A percentile compares a stretch with the other conserved stretches of the same genome.
Conservation (phyloP, 441 rosid species). For the Mallotus japonicus region DNA sequence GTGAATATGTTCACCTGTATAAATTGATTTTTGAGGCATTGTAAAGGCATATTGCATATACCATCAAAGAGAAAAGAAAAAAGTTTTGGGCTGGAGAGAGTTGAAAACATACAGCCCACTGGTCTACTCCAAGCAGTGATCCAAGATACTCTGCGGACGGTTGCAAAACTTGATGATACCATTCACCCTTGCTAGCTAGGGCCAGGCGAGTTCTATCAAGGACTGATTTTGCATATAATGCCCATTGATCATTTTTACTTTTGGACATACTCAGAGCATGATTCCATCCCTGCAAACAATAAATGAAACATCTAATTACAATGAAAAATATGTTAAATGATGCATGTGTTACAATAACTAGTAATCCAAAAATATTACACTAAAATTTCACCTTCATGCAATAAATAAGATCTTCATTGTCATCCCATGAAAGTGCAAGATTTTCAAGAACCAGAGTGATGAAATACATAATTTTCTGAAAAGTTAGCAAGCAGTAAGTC, state of each 20-base stretch:
- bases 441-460: conserved; percentile 88
- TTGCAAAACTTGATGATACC: conserved; percentile 81
- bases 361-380: neutral
- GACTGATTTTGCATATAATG: conserved; percentile 89
- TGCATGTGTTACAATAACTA: neutral
- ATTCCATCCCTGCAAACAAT: conserved; percentile 74
- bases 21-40: conserved; percentile 14
- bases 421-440: conserved; percentile 87
- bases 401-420: conserved; percentile 90
- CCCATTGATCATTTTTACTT: conserved; percentile 67
- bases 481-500: conserved; percentile 15
- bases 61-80: conserved; percentile 9
- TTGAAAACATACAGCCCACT: conserved; percentile 72
- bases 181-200: conserved; percentile 83
- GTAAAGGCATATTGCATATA: conserved; percentile 15
- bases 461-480: conserved; percentile 89
- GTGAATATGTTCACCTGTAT: conserved; percentile 83
- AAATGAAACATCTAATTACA: conserved; percentile 16
- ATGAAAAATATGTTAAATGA: neutral
- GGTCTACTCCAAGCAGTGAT: conserved; percentile 79
- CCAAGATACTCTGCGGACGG: conserved; percentile 98
- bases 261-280: conserved; percentile 64
- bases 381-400: conserved; percentile 71
- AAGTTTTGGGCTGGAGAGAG: conserved; percentile 8
- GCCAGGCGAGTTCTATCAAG: conserved; percentile 97